A percentile compares a stretch with the other conserved stretches of the same genome.
These are phyloP conservation scores for Podaxis pistillaris DNA, from an alignment of 768 basidiomycete genomes.

Conservation along the genomic window DNA sequence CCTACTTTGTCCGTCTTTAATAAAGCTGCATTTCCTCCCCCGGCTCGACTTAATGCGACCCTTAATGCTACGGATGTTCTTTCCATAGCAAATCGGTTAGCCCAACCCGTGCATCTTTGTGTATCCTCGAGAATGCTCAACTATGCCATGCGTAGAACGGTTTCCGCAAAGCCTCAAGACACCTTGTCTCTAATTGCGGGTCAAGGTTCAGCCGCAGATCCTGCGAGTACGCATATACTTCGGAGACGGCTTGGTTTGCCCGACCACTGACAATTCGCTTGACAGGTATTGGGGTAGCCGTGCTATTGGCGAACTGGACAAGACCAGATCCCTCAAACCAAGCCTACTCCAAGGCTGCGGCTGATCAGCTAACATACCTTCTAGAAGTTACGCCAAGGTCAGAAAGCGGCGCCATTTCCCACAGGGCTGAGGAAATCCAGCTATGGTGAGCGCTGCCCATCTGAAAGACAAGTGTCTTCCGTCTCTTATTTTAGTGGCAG, in stretches of 20 bases:
- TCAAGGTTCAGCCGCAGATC: constrained; percentile 58
- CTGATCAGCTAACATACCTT: constrained; percentile 47
- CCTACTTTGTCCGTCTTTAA: constrained; percentile 50
- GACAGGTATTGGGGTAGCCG: constrained; percentile 49
- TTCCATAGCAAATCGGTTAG: constrained; percentile 38
- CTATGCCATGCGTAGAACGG: constrained; percentile 27
- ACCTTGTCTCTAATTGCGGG: constrained; percentile 41
- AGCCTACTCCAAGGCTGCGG: constrained; percentile 41
- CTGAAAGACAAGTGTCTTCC: not conserved
- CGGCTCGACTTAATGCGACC: constrained; percentile 25
- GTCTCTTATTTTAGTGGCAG: constrained; percentile 24
- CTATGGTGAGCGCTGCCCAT: constrained; percentile 38
- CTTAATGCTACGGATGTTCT: constrained; percentile 39
- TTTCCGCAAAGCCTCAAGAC: constrained; percentile 33
- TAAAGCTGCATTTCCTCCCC: constrained; percentile 40
- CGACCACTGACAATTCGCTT: constrained; percentile 5
- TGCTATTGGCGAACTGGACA: constrained; percentile 55
- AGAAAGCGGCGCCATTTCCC: constrained; percentile 56
- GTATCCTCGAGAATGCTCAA: not conserved
- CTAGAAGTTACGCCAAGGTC: constrained; percentile 43
- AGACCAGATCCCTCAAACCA: constrained; percentile 29
- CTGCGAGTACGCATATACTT: constrained; percentile 41
- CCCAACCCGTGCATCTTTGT: not conserved
- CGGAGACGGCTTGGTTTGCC: constrained; percentile 1
- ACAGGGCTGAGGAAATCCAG: constrained; percentile 50